Evolutionary conservation across 2,329 filamentous ascomycete genomes (phyloP), one percentile per base, ranked within the genome.

Genomic region (Monosporascus ibericus): DNA sequence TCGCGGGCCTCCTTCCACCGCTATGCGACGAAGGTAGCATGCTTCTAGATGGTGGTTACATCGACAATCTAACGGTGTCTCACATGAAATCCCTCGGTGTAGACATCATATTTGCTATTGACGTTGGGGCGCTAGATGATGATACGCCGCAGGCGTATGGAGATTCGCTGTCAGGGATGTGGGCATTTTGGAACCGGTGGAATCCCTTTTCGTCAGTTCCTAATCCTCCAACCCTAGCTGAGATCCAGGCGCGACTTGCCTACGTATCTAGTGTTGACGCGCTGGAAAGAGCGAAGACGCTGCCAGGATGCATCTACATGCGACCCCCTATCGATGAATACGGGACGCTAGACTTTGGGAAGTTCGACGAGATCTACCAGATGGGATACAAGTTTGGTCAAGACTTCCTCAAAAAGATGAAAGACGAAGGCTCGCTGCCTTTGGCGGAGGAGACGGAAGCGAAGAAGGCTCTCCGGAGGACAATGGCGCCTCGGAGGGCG

Each of bases 1-100:
- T 99, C 4, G 94, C 94, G 1, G 94, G 95, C 2, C 74, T 99
- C 9, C 76, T 99, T 6, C 95, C 95, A 14, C 94, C 94, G 0
- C 81, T 99, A 20, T 99, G 94, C 64, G 94, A 99, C 65, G 92
- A 99, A 64, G 94, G 95, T 24, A 92, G 86, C 73, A 95, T 99
- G 91, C 78, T 99, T 2, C 80, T 99, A 0, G 94, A 99, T 63
- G 94, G 94, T 42, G 94, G 94, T 17, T 99, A 99, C 68, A 86
- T 97, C 49, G 94, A 99, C 76, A 99, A 99, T 62, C 75, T 99
- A 53, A 97, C 94, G 0, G 95, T 99, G 18, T 87, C 90, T 15
- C 92, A 97, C 70, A 99, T 99, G 94, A 96, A 95, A 70, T 87
- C 85, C 3, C 79, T 99, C 0, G 94, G 94, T 0, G 91, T 91